phyloP scores from a whole-genome alignment of 805 yeast genomes.

The Candida oleophila region DNA sequence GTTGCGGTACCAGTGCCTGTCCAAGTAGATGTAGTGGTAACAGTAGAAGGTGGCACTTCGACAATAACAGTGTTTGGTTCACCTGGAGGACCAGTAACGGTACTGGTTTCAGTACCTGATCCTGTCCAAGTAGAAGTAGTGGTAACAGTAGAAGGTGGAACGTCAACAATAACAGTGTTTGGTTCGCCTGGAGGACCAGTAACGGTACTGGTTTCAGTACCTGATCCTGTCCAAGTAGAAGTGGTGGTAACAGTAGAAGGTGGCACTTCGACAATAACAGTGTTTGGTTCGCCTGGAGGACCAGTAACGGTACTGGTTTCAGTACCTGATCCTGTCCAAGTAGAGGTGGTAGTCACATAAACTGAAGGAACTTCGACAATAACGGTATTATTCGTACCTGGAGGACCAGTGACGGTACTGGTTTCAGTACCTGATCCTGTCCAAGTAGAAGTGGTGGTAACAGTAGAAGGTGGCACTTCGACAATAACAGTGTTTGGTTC shows the following conservation, averaged over 20 bases:
- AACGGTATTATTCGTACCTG: constrained; percentile 16
- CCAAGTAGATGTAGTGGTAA: constrained; percentile 11
- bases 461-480: constrained; percentile 18
- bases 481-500: constrained; percentile 21
- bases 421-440: constrained; percentile 17
- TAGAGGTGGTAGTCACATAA: no score
- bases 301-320: no score
- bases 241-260: constrained; percentile 9
- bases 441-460: constrained; percentile 15
- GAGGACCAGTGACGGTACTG: constrained; percentile 17
- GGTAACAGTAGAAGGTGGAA: constrained; percentile 1
- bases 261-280: constrained; percentile 22
- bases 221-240: constrained; percentile 1
- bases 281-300: constrained; percentile 16
- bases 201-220: constrained; percentile 10
- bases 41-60: not conserved
- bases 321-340: no score
- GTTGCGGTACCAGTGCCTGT: constrained; percentile 13
- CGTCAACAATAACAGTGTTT: constrained; percentile 11
- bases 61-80: not conserved
- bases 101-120: no score
- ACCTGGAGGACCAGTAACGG: no score
- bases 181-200: constrained; percentile 8
- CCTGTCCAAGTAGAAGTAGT: not conserved
- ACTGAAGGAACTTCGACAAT: constrained; percentile 11